A percentile compares a stretch with the other conserved stretches of the same genome.
phyloP scores from a whole-genome alignment of 2,329 filamentous ascomycete species.

The Apiospora malaysiana region DNA sequence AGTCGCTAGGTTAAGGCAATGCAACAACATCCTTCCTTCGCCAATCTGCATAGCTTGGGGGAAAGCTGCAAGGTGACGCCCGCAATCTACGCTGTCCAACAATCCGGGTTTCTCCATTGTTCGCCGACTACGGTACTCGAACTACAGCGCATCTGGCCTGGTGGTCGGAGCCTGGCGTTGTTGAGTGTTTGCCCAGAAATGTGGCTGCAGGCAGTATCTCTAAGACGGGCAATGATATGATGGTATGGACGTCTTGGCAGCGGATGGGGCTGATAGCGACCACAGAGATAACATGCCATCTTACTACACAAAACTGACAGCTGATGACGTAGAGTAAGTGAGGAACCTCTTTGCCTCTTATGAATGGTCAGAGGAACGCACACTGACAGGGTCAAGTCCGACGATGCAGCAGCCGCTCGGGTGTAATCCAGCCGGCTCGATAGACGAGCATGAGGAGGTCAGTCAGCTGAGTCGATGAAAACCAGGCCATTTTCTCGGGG shows the following conservation, averaged over 20 bases:
- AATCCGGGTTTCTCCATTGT: background rate
- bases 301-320: background rate
- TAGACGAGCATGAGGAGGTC: background rate
- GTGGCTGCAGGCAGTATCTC: background rate
- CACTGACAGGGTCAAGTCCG: background rate
- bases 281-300: background rate
- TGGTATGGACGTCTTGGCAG: background rate
- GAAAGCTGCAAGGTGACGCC: slow-evolving; percentile 2
- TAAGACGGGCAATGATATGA: background rate
- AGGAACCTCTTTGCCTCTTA: background rate
- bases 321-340: background rate
- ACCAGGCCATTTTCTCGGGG: background rate
- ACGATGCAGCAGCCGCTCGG: background rate
- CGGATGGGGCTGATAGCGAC: background rate
- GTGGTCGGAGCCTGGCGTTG: background rate
- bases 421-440: background rate
- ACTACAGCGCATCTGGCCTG: no score
- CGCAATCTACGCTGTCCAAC: background rate
- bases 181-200: slow-evolving; percentile 5
- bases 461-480: slow-evolving; percentile 9
- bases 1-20: background rate
- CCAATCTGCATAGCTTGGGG: background rate
- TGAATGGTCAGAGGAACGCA: background rate
- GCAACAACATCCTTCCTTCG: background rate
- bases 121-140: background rate